A percentile compares a stretch with the other conserved stretches of the same genome.
Conservation (phyloP, 225 moss, liverwort and hornwort species). For the Anthoceros angustus region DNA sequence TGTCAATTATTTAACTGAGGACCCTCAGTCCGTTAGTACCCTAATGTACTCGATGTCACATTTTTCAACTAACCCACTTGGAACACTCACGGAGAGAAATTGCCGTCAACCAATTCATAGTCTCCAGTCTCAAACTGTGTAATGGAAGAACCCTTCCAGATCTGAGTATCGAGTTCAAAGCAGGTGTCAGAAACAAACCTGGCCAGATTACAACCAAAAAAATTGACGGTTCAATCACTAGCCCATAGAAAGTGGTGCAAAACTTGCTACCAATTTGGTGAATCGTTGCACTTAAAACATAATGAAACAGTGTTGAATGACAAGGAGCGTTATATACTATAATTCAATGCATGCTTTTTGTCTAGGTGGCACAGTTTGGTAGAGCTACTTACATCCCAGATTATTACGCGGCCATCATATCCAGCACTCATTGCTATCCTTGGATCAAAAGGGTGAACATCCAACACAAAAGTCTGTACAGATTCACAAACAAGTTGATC, state of each 20-base stretch:
- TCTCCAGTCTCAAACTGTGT: constrained; percentile 82
- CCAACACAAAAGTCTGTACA: constrained; percentile 79
- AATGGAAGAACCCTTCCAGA: constrained; percentile 88
- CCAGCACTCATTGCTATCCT: constrained; percentile 99
- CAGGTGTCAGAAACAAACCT: no score
- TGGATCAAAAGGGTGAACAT: constrained; percentile 92
- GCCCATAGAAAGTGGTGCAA: no score
- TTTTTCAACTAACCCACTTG: no score
- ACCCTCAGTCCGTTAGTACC: not conserved
- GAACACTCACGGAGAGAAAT: constrained; percentile 88
- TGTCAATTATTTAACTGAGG: not conserved
- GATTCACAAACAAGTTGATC: not conserved
- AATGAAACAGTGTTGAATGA: no score
- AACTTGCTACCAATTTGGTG: no score
- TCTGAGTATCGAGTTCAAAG: constrained; percentile 28
- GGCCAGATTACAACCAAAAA: no score
- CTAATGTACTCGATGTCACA: not conserved
- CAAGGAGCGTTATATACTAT: no score
- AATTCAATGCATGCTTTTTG: not conserved
- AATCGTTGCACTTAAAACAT: no score
- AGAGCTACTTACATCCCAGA: constrained; percentile 78
- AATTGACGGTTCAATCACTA: no score
- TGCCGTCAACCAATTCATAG: constrained; percentile 83
- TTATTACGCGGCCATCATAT: constrained; percentile 95
- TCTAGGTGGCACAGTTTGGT: not conserved